Conservation (phyloP, 75 land plant genomes). For the Pinus albicaulis region DNA sequence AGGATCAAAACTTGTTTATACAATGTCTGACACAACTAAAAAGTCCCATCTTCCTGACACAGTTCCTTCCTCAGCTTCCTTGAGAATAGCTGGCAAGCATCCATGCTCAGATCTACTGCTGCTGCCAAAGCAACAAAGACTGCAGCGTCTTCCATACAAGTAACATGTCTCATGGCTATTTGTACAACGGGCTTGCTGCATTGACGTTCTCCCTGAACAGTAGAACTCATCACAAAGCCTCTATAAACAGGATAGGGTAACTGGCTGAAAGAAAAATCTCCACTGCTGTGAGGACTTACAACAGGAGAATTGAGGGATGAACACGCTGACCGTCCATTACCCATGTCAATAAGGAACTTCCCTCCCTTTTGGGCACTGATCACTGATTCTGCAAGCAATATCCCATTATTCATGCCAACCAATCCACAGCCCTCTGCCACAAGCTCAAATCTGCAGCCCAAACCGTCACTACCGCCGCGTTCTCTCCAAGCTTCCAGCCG, state of each 20-base stretch:
- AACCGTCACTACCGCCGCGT: slow-evolving; percentile 13
- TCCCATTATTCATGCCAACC: slow-evolving; percentile 18
- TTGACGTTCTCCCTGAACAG: slow-evolving; percentile 51
- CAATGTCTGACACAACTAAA: no score
- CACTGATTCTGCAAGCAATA: slow-evolving; percentile 57
- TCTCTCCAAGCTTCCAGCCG: slow-evolving; percentile 69
- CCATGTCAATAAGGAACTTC: slow-evolving; percentile 67
- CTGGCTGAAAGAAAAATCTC: slow-evolving; percentile 31
- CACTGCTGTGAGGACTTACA: slow-evolving; percentile 27
- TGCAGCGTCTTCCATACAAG: slow-evolving; percentile 68
- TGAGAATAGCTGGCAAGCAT: slow-evolving; percentile 87
- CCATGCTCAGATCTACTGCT: slow-evolving; percentile 80
- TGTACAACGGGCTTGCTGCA: slow-evolving; percentile 55
- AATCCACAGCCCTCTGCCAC: slow-evolving; percentile 16
- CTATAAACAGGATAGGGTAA: slow-evolving; percentile 18
- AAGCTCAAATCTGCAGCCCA: slow-evolving; percentile 57
- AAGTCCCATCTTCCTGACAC: no score
- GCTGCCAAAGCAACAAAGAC: slow-evolving; percentile 71
- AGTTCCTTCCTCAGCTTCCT: slow-evolving; percentile 27
- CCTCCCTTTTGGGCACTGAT: slow-evolving; percentile 48
- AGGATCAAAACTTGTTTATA: no score
- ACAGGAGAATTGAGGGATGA: slow-evolving; percentile 36
- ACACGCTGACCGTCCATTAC: slow-evolving; percentile 4
- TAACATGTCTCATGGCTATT: slow-evolving; percentile 66
- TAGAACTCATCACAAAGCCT: slow-evolving; percentile 65